Percentiles rank a stretch among this genome's conserved stretches.
Conservation (phyloP, 31 red algal species). For the Bonnemaisonia californica region DNA sequence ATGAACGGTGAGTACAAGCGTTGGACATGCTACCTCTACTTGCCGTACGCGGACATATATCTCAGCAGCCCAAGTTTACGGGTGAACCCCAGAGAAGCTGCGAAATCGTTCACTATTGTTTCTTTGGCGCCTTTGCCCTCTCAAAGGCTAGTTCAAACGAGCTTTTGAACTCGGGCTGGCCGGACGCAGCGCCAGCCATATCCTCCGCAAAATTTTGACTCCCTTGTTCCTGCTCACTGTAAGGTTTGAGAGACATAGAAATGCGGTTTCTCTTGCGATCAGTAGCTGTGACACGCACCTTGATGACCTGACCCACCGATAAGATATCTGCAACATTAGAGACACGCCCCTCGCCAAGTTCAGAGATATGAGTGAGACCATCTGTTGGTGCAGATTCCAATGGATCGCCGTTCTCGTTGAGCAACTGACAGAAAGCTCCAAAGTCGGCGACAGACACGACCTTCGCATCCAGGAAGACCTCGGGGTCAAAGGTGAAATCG, state of each 20-base stretch:
- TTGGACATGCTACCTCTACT: too few relatives aligned
- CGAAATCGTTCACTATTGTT: too few relatives aligned
- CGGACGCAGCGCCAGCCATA: conserved; percentile 57
- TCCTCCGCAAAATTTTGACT: conserved; percentile 33
- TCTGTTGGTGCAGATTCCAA: conserved; percentile 78
- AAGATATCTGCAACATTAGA: conserved; percentile 58
- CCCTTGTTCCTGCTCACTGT: conserved; percentile 10
- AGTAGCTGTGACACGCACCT: conserved; percentile 76
- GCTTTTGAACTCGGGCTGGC: conserved; percentile 86
- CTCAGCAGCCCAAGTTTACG: too few relatives aligned
- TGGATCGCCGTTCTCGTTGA: conserved; percentile 39
- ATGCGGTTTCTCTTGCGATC: conserved; percentile 89
- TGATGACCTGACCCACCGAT: conserved; percentile 63
- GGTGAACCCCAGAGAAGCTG: too few relatives aligned
- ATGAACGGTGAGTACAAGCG: too few relatives aligned
- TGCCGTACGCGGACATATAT: too few relatives aligned
- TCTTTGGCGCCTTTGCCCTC: conserved; percentile 39
- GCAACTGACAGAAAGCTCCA: conserved; percentile 88
- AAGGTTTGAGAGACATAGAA: conserved; percentile 88
- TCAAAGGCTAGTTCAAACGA: conserved; percentile 88
- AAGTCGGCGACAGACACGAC: conserved; percentile 92
- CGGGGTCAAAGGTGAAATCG: conserved; percentile 70
- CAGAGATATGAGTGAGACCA: conserved; percentile 96
- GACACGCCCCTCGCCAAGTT: conserved; percentile 73
- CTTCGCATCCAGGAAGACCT: conserved; percentile 76